A percentile compares a stretch with the other conserved stretches of the same genome.
Evolutionary conservation across 2,329 filamentous ascomycete genomes (phyloP).

Genomic region (Aphanoascus verrucosus): DNA sequence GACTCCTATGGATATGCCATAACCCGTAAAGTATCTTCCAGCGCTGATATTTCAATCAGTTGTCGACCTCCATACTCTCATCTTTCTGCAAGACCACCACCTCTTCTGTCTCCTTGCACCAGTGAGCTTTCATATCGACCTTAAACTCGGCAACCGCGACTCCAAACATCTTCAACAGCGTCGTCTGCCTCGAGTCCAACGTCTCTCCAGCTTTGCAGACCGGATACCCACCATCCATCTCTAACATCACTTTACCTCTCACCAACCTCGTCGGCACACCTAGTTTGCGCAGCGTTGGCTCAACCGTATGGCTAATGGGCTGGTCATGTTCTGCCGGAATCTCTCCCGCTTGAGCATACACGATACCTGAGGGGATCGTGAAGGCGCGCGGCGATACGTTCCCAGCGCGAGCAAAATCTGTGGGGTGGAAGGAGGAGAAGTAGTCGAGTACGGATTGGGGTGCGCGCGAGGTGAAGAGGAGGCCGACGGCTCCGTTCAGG

Average conservation of each 20-base stretch:
- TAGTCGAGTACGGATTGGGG: slow-evolving; percentile 57
- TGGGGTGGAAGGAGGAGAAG: slow-evolving; percentile 60
- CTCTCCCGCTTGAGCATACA: slow-evolving; percentile 70
- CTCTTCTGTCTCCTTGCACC: slow-evolving; percentile 31
- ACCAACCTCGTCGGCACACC: slow-evolving; percentile 82
- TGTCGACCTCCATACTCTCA: slow-evolving; percentile 36
- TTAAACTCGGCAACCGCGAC: slow-evolving; percentile 84
- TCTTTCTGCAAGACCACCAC: slow-evolving; percentile 33
- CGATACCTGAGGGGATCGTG: slow-evolving; percentile 68
- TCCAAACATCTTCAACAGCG: slow-evolving; percentile 85
- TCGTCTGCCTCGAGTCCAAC: slow-evolving; percentile 83
- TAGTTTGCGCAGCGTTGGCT: slow-evolving; percentile 80
- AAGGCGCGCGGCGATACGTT: slow-evolving; percentile 63
- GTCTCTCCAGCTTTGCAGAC: slow-evolving; percentile 78
- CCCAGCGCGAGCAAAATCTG: slow-evolving; percentile 87
- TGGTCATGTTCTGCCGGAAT: slow-evolving; percentile 72
- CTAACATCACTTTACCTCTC: slow-evolving; percentile 75
- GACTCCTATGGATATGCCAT: slow-evolving; percentile 5
- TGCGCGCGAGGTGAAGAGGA: slow-evolving; percentile 76
- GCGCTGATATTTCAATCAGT: slow-evolving; percentile 12
- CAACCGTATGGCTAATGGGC: slow-evolving; percentile 73
- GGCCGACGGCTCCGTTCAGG: slow-evolving; percentile 72
- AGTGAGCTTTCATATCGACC: slow-evolving; percentile 63
- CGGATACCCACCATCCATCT: slow-evolving; percentile 51
- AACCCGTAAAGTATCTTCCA: slow-evolving; percentile 6